Conservation (phyloP, 2,329 filamentous ascomycete species). For the Colletotrichum tropicale region DNA sequence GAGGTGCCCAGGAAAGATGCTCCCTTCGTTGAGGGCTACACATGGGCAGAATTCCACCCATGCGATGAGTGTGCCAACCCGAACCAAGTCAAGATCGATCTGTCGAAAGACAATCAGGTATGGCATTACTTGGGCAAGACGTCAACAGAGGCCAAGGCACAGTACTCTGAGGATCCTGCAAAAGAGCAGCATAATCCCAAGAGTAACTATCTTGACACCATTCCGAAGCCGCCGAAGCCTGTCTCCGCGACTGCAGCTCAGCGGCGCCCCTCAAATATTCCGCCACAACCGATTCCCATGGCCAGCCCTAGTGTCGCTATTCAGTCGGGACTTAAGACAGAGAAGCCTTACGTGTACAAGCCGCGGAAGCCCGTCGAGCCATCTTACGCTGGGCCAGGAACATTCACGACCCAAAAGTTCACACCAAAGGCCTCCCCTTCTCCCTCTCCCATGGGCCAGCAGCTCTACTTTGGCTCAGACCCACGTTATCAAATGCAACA, state of each 20-base stretch:
- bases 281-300: constrained; percentile 16
- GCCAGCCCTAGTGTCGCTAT: neutral
- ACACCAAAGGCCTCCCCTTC: constrained; percentile 29
- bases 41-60: constrained; percentile 82
- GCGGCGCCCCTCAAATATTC: neutral
- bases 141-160: constrained; percentile 88
- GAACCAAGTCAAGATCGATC: constrained; percentile 71
- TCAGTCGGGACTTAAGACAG: constrained; percentile 28
- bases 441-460: constrained; percentile 29
- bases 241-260: constrained; percentile 31
- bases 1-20: constrained; percentile 70
- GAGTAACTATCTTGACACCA: constrained; percentile 75
- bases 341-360: constrained; percentile 61
- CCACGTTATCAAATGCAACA: constrained; percentile 26
- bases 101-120: constrained; percentile 73
- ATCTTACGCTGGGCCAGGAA: constrained; percentile 22
- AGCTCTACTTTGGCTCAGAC: constrained; percentile 31
- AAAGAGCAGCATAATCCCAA: constrained; percentile 67
- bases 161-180: constrained; percentile 81
- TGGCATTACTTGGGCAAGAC: constrained; percentile 88
- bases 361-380: constrained; percentile 41
- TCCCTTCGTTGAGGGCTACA: constrained; percentile 69
- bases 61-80: constrained; percentile 58
- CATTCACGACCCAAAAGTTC: constrained; percentile 41
- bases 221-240: constrained; percentile 57